phyloP scores from a whole-genome alignment of 73 alveolate genomes.

The Paraurostyla sp. region DNA sequence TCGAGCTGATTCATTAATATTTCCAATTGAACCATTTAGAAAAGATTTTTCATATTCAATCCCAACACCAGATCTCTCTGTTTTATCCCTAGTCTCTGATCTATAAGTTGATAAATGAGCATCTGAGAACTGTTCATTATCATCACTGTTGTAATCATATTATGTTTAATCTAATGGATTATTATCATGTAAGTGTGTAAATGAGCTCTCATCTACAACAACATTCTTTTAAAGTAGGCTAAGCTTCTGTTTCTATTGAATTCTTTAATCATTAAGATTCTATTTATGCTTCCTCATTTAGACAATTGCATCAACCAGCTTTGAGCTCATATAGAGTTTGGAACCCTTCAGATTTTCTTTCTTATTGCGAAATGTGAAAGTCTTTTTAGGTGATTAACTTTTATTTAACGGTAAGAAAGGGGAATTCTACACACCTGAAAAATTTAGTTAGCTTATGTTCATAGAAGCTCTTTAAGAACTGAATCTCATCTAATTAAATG shows the following conservation, averaged over 20 bases:
- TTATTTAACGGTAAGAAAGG: too few species aligned
- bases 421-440: too few species aligned
- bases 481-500: background rate
- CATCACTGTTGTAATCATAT: conserved; percentile 13
- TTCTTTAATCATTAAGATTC: background rate
- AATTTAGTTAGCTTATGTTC: too few species aligned
- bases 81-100: too few species aligned
- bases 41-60: too few species aligned
- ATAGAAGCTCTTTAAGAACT: background rate
- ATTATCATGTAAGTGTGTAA: background rate
- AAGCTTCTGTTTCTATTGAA: background rate
- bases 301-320: conserved; percentile 29
- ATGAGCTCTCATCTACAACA: conserved; percentile 29
- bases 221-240: background rate
- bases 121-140: too few species aligned
- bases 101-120: too few species aligned
- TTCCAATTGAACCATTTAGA: background rate
- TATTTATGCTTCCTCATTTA: background rate
- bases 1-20: background rate
- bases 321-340: conserved; percentile 8
- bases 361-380: background rate
- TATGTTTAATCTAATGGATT: too few species aligned
- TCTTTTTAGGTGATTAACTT: too few species aligned
- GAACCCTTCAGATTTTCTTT: conserved; percentile 26
- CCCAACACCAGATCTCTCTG: too few species aligned